phyloP scores from a whole-genome alignment of 2,329 filamentous ascomycete species.

The Scopulariopsis brevicaulis region DNA sequence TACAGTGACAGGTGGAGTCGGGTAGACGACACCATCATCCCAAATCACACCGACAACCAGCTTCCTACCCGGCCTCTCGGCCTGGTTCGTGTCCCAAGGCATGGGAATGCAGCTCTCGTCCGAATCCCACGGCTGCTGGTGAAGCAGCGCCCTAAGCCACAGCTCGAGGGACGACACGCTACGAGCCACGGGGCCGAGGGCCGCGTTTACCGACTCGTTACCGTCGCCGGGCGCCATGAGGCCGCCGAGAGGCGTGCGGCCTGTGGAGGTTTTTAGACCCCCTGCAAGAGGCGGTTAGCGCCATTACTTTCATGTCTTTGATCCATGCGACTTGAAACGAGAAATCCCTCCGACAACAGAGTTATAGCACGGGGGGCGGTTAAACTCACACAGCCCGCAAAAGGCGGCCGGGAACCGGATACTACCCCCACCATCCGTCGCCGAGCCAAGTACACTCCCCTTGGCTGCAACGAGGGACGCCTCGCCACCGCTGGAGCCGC shows the following conservation, averaged over 20 bases:
- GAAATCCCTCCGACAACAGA: too few species aligned
- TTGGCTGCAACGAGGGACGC: conserved; percentile 25
- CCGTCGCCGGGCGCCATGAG: background rate
- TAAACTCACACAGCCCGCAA: conserved; percentile 16
- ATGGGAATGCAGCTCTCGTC: background rate
- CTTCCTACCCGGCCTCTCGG: background rate
- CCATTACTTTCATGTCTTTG: background rate
- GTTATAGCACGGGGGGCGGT: too few species aligned
- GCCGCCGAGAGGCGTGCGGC: background rate
- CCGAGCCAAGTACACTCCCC: conserved; percentile 27
- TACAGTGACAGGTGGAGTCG: background rate
- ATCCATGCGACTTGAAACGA: background rate
- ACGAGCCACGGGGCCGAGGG: background rate
- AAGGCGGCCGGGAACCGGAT: conserved; percentile 23
- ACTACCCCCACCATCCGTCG: conserved; percentile 29
- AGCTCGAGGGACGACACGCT: background rate
- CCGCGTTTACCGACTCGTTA: background rate
- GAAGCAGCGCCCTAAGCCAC: background rate
- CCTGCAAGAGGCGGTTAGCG: background rate
- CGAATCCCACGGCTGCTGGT: background rate
- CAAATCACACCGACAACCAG: background rate
- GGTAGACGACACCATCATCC: background rate
- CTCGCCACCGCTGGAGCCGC: conserved; percentile 53
- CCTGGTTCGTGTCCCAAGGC: background rate
- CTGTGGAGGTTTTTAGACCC: background rate